phyloP scores from a whole-genome alignment of 345 rosid genomes.

The Eucalyptus melliodora region DNA sequence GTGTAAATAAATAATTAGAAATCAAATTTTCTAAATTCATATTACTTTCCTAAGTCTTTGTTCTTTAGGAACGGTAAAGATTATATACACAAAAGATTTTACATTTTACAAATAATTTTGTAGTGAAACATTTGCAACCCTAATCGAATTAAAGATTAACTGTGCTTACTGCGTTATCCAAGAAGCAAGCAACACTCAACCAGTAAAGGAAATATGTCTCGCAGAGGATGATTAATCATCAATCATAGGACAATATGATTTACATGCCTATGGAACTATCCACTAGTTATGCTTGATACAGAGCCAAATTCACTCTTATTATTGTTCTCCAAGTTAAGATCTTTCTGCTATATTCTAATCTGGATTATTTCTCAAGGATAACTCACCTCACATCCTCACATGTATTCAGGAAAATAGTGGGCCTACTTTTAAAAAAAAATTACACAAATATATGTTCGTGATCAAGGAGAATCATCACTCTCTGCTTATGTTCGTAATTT shows the following conservation, averaged over 20 bases:
- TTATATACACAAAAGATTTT: not conserved
- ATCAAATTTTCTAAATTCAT: not conserved
- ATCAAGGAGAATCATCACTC: not conserved
- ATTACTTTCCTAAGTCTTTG: not conserved
- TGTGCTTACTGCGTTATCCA: not conserved
- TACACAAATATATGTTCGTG: not conserved
- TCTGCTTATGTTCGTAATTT: not conserved
- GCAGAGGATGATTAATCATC: not conserved
- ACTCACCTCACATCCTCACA: not conserved
- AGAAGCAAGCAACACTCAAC: not conserved
- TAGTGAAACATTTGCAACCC: not conserved
- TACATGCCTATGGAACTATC: not conserved
- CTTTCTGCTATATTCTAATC: not conserved
- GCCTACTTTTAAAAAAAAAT: not conserved
- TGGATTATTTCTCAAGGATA: not conserved
- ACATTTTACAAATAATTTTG: not conserved
- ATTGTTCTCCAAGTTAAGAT: not conserved
- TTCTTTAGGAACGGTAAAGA: not conserved
- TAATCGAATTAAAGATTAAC: not conserved
- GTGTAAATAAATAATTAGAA: not conserved
- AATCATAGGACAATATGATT: not conserved
- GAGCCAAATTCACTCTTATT: not conserved
- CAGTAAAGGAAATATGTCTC: not conserved
- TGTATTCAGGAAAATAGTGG: not conserved
- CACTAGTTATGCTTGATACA: not conserved